These are phyloP conservation scores for Spiromastix sp. DNA, from an alignment of 2,329 filamentous ascomycete genomes.

Conservation along the genomic window DNA sequence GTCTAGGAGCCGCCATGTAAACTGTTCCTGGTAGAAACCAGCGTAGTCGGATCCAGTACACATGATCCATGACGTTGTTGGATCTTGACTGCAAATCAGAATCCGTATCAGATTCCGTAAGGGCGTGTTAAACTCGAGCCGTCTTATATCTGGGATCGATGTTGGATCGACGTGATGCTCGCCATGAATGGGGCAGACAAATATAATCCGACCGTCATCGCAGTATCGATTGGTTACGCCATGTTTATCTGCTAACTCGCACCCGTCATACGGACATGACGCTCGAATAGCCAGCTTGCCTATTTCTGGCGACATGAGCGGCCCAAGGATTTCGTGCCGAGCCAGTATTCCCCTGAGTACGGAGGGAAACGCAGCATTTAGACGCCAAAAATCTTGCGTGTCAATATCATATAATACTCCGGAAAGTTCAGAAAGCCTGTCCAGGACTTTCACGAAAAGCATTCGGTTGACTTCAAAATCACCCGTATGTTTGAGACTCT, in stretches of 20 bases:
- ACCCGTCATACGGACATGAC: conserved; percentile 8
- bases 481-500: conserved; percentile 5
- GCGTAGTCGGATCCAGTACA: conserved; percentile 11
- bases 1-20: conserved; percentile 7
- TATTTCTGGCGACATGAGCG: conserved; percentile 2
- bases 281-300: conserved; percentile 12
- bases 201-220: too few species aligned
- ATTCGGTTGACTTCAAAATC: conserved; percentile 4
- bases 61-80: conserved; percentile 9
- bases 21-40: conserved; percentile 10
- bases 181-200: conserved; percentile 4
- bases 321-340: conserved; percentile 2
- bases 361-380: conserved; percentile 1
- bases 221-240: conserved; percentile 13
- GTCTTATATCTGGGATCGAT: conserved; percentile 1
- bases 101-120: conserved; percentile 11
- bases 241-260: conserved; percentile 14
- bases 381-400: conserved; percentile 2
- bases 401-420: conserved; percentile 2
- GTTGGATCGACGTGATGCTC: conserved; percentile 1
- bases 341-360: conserved; percentile 1
- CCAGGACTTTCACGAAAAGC: conserved; percentile 2
- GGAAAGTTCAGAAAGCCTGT: conserved; percentile 2
- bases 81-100: conserved; percentile 4
- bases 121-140: conserved; percentile 10